A percentile compares a stretch with the other conserved stretches of the same genome.
These are phyloP conservation scores for Letharia lupina DNA, from an alignment of 495 filamentous ascomycete genomes.

Conservation along the genomic window DNA sequence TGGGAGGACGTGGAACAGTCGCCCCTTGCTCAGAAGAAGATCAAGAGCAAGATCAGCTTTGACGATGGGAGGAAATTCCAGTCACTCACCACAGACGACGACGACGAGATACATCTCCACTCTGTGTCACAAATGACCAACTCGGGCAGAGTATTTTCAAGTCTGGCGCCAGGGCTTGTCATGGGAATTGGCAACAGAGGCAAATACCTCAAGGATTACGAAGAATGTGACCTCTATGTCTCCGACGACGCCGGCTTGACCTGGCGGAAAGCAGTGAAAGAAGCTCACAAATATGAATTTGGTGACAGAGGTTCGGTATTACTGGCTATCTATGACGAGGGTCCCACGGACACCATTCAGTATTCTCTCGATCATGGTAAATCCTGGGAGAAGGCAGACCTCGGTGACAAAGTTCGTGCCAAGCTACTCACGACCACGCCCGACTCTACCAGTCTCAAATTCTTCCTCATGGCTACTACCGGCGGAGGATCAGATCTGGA, in stretches of 20 bases:
- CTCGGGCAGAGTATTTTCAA: constrained; percentile 82
- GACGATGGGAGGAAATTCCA: constrained; percentile 82
- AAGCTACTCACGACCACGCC: constrained; percentile 71
- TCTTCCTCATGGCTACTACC: constrained; percentile 56
- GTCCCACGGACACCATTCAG: constrained; percentile 52
- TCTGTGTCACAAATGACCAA: constrained; percentile 77
- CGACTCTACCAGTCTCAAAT: constrained; percentile 86
- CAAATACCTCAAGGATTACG: constrained; percentile 53
- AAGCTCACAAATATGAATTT: constrained; percentile 92
- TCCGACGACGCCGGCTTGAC: constrained; percentile 86
- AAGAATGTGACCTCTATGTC: constrained; percentile 68
- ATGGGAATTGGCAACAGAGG: constrained; percentile 92
- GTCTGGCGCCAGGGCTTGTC: constrained; percentile 80
- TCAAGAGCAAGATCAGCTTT: constrained; percentile 77
- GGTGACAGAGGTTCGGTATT: constrained; percentile 85
- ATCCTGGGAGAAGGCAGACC: constrained; percentile 58
- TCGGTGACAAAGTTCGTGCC: constrained; percentile 55
- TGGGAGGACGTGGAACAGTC: constrained; percentile 56
- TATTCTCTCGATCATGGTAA: constrained; percentile 87
- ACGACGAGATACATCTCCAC: constrained; percentile 69
- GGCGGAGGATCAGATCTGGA: constrained; percentile 38
- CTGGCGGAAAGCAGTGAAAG: constrained; percentile 64
- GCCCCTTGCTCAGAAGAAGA: constrained; percentile 47
- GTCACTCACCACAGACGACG: constrained; percentile 46
- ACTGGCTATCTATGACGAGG: constrained; percentile 64